Evolutionary conservation across 495 filamentous ascomycete species (phyloP).

Genomic region (Opeltia flavorubescens): DNA sequence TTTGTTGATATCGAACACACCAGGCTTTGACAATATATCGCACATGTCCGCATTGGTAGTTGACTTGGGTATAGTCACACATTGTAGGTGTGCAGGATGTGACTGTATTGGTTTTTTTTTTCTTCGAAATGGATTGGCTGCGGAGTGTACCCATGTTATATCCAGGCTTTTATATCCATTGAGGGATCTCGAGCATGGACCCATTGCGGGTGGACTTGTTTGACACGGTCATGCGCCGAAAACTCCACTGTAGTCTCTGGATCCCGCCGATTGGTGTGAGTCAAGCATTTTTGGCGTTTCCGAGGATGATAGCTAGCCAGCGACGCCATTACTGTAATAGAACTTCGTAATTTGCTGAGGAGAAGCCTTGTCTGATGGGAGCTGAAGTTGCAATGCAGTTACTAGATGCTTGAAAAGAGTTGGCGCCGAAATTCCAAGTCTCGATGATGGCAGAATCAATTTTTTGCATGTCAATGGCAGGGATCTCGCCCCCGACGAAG

Average conservation of each 20-base stretch:
- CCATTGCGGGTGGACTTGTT: slow-evolving; percentile 1
- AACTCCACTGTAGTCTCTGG: neutral
- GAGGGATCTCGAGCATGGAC: neutral
- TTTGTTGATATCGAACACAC: slow-evolving; percentile 36
- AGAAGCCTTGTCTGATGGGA: too few relatives aligned
- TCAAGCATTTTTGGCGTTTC: too few relatives aligned
- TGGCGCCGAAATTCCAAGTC: too few relatives aligned
- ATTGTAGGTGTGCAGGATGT: slow-evolving; percentile 17
- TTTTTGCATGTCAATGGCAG: neutral
- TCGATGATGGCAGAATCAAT: too few relatives aligned
- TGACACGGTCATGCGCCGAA: slow-evolving; percentile 1
- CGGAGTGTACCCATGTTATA: neutral
- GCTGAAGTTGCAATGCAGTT: too few relatives aligned
- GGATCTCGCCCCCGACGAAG: neutral
- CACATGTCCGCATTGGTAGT: slow-evolving; percentile 35
- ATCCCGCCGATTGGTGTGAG: slow-evolving; percentile 1
- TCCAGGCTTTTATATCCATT: neutral
- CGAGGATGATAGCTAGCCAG: too few relatives aligned
- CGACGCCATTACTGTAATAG: neutral
- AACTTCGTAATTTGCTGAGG: neutral
- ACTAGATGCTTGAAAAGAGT: too few relatives aligned
- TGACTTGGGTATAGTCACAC: slow-evolving; percentile 41
- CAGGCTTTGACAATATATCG: slow-evolving; percentile 36
- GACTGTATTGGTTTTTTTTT: neutral
- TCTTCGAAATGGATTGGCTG: neutral